Conservation (phyloP, 805 yeast species). For the Blastobotrys mokoenaii region DNA sequence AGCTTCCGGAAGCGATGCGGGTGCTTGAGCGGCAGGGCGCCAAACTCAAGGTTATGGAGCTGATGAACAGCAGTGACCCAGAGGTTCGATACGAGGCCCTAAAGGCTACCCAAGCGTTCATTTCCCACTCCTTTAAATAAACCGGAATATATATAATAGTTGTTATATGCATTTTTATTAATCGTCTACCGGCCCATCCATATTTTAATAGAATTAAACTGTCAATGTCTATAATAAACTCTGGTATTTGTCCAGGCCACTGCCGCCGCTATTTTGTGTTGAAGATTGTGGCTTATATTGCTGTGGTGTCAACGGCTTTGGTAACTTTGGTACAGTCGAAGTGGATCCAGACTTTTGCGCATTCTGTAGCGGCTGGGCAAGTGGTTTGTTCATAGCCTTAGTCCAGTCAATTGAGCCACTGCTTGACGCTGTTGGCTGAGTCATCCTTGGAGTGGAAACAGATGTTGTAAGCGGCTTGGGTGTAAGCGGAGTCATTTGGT, state of each 20-base stretch:
- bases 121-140: slow-evolving; percentile 64
- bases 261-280: slow-evolving; percentile 3
- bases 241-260: slow-evolving; percentile 16
- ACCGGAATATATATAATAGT: neutral
- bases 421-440: slow-evolving; percentile 1
- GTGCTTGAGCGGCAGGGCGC: slow-evolving; percentile 48
- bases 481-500: neutral
- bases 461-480: neutral
- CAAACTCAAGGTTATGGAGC: slow-evolving; percentile 75
- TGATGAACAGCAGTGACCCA: slow-evolving; percentile 70
- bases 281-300: neutral
- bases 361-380: no score
- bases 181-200: neutral
- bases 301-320: slow-evolving; percentile 7
- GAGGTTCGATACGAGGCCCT: slow-evolving; percentile 93
- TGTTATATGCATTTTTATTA: neutral
- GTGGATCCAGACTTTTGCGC: no score
- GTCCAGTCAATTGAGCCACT: neutral
- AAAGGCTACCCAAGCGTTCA: slow-evolving; percentile 88
- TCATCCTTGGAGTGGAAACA: neutral
- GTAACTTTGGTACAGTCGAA: slow-evolving; percentile 2
- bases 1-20: slow-evolving; percentile 52
- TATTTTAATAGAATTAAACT: neutral
- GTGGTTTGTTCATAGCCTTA: neutral
- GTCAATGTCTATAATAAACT: slow-evolving; percentile 11